phyloP scores from a whole-genome alignment of 202 grass and related monocot species.

The Zoysia matrella region DNA sequence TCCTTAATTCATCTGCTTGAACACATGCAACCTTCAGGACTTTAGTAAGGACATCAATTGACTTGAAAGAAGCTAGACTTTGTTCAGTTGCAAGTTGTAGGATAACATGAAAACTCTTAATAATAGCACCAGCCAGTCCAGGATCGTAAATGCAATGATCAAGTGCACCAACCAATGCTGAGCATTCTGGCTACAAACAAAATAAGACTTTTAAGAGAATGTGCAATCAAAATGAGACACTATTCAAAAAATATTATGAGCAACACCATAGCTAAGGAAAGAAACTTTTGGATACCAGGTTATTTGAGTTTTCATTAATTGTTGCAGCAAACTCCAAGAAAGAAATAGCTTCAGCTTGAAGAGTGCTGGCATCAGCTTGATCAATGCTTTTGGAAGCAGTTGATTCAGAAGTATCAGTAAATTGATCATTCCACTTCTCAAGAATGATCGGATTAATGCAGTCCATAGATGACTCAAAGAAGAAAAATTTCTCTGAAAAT shows the following conservation, averaged over 20 bases:
- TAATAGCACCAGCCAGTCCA: constrained; percentile 69
- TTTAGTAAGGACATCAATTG: constrained; percentile 70
- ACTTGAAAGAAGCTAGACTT: constrained; percentile 82
- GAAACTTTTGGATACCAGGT: constrained; percentile 67
- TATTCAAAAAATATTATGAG: constrained; percentile 15
- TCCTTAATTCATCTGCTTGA: constrained; percentile 81
- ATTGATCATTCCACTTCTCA: constrained; percentile 40
- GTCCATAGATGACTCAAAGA: constrained; percentile 67
- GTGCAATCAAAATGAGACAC: constrained; percentile 25
- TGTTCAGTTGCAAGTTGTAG: constrained; percentile 82
- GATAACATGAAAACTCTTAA: constrained; percentile 89
- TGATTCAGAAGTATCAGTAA: constrained; percentile 43
- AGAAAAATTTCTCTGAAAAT: constrained; percentile 97
- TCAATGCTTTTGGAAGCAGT: constrained; percentile 39
- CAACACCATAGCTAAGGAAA: constrained; percentile 21
- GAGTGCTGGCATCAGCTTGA: constrained; percentile 57
- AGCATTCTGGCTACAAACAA: constrained; percentile 93
- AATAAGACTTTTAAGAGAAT: constrained; percentile 39
- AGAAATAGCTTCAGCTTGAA: constrained; percentile 95
- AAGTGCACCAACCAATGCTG: constrained; percentile 68
- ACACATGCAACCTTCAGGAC: constrained; percentile 81
- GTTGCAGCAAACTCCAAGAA: constrained; percentile 98
- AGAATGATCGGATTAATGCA: constrained; percentile 42
- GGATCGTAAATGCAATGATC: constrained; percentile 70
- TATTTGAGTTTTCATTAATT: constrained; percentile 83